Conservation (phyloP, 768 basidiomycete species). For the Lentinus brumalis region DNA sequence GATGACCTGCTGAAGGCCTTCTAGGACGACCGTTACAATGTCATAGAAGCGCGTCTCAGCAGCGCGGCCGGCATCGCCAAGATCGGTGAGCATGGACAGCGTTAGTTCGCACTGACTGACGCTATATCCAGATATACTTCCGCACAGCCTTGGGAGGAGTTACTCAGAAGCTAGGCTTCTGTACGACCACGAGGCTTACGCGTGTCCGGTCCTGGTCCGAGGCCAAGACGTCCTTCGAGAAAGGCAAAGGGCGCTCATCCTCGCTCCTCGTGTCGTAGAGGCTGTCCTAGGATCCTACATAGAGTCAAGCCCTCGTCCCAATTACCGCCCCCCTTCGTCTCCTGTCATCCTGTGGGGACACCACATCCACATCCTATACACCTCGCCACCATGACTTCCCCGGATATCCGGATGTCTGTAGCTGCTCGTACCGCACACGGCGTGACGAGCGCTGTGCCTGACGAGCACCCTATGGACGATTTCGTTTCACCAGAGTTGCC, state of each 20-base stretch:
- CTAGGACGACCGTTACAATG: too few relatives aligned
- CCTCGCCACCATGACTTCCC: neutral
- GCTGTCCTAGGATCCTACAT: slow-evolving; percentile 5
- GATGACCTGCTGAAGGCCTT: too few relatives aligned
- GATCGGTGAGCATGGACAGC: too few relatives aligned
- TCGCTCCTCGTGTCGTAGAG: neutral
- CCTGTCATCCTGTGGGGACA: neutral
- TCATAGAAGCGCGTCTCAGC: too few relatives aligned
- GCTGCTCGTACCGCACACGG: neutral
- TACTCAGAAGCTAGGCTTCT: too few relatives aligned
- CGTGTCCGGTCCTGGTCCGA: too few relatives aligned
- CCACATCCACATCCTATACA: neutral
- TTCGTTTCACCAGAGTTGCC: neutral
- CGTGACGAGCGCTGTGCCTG: neutral
- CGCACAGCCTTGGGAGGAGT: too few relatives aligned
- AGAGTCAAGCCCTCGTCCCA: neutral
- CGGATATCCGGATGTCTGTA: neutral
- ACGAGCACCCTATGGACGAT: neutral
- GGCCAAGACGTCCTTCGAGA: neutral
- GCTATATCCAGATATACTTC: too few relatives aligned
- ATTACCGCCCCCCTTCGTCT: neutral
- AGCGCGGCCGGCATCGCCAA: too few relatives aligned
- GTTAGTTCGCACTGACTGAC: too few relatives aligned
- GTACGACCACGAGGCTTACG: too few relatives aligned
- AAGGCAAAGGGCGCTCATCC: neutral